These are phyloP conservation scores for Cucumis melo DNA, from an alignment of 306 rosid species.

Conservation along the genomic window DNA sequence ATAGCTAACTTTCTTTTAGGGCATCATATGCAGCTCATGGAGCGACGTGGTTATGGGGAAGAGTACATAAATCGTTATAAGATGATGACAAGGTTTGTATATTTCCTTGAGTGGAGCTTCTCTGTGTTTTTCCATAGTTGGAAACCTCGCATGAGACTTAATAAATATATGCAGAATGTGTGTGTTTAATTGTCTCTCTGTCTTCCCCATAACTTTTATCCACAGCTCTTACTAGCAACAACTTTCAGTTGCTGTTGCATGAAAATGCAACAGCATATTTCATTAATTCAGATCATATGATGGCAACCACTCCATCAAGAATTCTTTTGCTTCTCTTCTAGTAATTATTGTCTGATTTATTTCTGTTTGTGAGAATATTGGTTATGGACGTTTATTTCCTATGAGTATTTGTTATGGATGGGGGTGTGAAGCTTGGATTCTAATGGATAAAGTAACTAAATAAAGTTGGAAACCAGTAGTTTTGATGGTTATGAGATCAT, in stretches of 20 bases:
- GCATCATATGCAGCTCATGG: constrained; percentile 60
- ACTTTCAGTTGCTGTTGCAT: background rate
- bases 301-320: background rate
- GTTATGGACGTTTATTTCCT: background rate
- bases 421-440: background rate
- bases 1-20: constrained; percentile 15
- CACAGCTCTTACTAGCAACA: background rate
- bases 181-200: background rate
- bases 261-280: background rate
- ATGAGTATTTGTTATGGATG: background rate
- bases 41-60: constrained; percentile 73
- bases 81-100: constrained; percentile 82
- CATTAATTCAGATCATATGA: background rate
- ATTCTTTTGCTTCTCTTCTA: background rate
- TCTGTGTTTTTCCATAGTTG: background rate
- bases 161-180: background rate
- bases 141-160: background rate
- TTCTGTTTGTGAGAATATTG: background rate
- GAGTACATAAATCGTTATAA: constrained; percentile 78
- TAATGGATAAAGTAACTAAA: background rate
- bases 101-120: background rate
- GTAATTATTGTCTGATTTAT: background rate
- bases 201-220: background rate
- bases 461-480: background rate
- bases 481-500: background rate